phyloP scores from a whole-genome alignment of 1,284 basidiomycete genomes.

The Cryptococcus neoformans region DNA sequence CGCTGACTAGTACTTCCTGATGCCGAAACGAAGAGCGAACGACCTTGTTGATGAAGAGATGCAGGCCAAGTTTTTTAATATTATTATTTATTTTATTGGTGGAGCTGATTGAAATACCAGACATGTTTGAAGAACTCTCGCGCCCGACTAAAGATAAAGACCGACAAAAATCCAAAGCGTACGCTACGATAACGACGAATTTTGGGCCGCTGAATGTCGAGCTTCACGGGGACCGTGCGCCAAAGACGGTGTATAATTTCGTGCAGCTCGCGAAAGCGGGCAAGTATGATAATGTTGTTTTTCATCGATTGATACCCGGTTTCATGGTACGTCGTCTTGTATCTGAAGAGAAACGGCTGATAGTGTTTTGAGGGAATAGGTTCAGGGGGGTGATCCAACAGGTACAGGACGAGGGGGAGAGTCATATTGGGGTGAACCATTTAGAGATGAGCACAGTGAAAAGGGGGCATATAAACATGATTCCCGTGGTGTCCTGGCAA shows the following conservation, averaged over 20 bases:
- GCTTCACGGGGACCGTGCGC: conserved; percentile 72
- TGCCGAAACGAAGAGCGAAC: conserved; percentile 69
- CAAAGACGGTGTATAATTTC: conserved; percentile 98
- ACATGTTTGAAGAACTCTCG: conserved; percentile 87
- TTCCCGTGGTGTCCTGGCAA: conserved; percentile 64
- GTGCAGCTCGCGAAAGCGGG: conserved; percentile 83
- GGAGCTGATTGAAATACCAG: conserved; percentile 53
- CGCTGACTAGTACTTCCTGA: conserved; percentile 90
- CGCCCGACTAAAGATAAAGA: conserved; percentile 87
- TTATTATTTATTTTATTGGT: conserved; percentile 67
- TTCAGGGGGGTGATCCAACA: conserved; percentile 94
- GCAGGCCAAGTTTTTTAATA: conserved; percentile 2
- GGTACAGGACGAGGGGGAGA: conserved; percentile 92
- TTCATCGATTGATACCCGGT: conserved; percentile 91
- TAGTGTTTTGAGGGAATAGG: conserved; percentile 51
- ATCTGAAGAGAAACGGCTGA: no score
- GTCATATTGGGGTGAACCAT: conserved; percentile 93
- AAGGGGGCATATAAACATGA: conserved; percentile 85
- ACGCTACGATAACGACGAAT: conserved; percentile 86
- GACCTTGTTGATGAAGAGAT: conserved; percentile 81
- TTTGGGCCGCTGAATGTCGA: conserved; percentile 88
- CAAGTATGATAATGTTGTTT: conserved; percentile 76
- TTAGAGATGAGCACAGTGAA: conserved; percentile 85
- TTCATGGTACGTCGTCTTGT: no score
- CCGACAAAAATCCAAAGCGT: conserved; percentile 79